Conservation (phyloP, 2,329 filamentous ascomycete genomes). For the Elsinoe batatas region DNA sequence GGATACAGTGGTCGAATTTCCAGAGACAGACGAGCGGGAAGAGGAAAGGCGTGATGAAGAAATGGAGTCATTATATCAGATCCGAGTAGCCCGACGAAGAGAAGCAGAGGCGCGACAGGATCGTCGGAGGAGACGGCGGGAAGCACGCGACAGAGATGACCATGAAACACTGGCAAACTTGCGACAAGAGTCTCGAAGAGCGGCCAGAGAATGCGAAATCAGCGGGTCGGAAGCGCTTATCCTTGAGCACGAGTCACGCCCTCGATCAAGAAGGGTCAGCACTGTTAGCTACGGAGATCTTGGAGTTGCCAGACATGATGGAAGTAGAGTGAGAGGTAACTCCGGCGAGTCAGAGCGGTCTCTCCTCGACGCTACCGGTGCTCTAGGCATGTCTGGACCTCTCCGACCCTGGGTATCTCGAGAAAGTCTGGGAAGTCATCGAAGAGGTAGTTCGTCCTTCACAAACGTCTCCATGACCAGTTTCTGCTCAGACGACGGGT, state of each 20-base stretch:
- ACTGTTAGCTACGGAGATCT: slow-evolving; percentile 68
- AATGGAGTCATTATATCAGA: slow-evolving; percentile 89
- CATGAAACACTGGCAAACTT: slow-evolving; percentile 57
- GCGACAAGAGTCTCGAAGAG: slow-evolving; percentile 44
- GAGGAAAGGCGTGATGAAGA: slow-evolving; percentile 72
- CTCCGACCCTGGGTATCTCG: slow-evolving; percentile 24
- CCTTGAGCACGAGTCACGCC: slow-evolving; percentile 51
- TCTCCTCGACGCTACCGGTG: slow-evolving; percentile 61
- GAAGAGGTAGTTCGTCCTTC: slow-evolving; percentile 34
- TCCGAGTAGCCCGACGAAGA: slow-evolving; percentile 64
- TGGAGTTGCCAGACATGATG: slow-evolving; percentile 67
- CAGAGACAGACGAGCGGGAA: slow-evolving; percentile 68
- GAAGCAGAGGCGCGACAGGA: slow-evolving; percentile 71
- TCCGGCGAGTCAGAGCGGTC: slow-evolving; percentile 66
- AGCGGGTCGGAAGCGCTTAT: slow-evolving; percentile 37
- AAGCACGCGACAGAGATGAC: slow-evolving; percentile 65
- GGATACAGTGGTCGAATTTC: slow-evolving; percentile 79
- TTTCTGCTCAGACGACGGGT: slow-evolving; percentile 29
- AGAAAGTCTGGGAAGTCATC: slow-evolving; percentile 27
- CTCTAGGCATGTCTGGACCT: slow-evolving; percentile 37
- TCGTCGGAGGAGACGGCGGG: slow-evolving; percentile 56
- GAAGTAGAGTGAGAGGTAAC: slow-evolving; percentile 62
- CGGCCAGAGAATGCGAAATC: slow-evolving; percentile 34
- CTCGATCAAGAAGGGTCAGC: slow-evolving; percentile 58
- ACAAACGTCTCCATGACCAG: slow-evolving; percentile 32